These are phyloP conservation scores for Cystobasidium pallidum DNA, from an alignment of 1,284 basidiomycete genomes.

Conservation along the genomic window DNA sequence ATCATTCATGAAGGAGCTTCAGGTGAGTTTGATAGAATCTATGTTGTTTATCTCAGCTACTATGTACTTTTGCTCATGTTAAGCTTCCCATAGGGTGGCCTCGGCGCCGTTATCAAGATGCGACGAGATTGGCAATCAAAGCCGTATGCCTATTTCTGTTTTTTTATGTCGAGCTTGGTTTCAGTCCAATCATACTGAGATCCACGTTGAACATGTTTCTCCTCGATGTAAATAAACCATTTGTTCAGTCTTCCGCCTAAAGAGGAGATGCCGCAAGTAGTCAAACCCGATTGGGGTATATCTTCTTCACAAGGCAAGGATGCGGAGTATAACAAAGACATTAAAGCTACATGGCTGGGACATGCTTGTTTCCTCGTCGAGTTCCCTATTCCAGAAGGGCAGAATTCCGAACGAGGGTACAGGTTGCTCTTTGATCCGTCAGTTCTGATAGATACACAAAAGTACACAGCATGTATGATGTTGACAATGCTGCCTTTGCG, in stretches of 20 bases:
- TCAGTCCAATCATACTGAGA: no score
- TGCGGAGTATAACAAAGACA: conserved; percentile 53
- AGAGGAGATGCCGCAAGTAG: conserved; percentile 46
- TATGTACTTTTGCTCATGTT: neutral
- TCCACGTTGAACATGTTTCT: no score
- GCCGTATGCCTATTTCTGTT: conserved; percentile 1
- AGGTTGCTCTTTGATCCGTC: conserved; percentile 71
- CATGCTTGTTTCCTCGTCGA: conserved; percentile 75
- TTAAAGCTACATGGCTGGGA: conserved; percentile 70
- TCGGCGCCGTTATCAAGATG: conserved; percentile 2
- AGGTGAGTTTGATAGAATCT: conserved; percentile 14
- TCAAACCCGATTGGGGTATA: conserved; percentile 46
- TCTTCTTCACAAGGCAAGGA: conserved; percentile 6
- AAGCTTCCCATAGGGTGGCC: neutral
- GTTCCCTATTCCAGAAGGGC: conserved; percentile 60
- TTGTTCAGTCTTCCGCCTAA: conserved; percentile 43
- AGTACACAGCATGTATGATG: neutral
- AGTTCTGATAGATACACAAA: neutral
- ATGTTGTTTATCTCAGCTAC: no score
- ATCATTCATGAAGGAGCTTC: conserved; percentile 11
- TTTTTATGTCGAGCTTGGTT: no score
- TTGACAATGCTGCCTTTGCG: neutral
- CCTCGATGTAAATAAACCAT: no score
- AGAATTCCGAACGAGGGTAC: conserved; percentile 60
- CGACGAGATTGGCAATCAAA: neutral